phyloP scores from a whole-genome alignment of 192 early-diverging fungal genomes.

The Physocladia obscura region DNA sequence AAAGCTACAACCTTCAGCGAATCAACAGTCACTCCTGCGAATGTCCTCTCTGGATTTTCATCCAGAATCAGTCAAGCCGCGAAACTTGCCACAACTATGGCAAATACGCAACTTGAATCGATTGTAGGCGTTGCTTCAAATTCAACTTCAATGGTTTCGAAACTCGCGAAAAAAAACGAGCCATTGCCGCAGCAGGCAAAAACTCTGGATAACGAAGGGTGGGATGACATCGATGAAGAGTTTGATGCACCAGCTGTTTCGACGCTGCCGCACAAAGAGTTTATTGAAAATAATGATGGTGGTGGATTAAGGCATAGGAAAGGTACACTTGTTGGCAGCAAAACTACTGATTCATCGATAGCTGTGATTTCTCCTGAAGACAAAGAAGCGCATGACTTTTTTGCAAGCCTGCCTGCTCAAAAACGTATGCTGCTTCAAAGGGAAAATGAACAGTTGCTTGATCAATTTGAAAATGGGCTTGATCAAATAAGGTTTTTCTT shows the following conservation, averaged over 20 bases:
- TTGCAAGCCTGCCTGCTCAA: slow-evolving; percentile 14
- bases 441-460: slow-evolving; percentile 40
- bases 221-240: slow-evolving; percentile 10
- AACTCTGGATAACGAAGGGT: background rate
- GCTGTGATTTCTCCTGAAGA: background rate
- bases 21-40: background rate
- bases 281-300: background rate
- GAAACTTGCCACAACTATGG: slow-evolving; percentile 9
- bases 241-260: background rate
- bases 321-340: background rate
- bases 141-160: too few relatives aligned
- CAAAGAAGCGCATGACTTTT: slow-evolving; percentile 34
- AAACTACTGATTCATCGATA: background rate
- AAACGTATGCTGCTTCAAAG: slow-evolving; percentile 38
- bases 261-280: slow-evolving; percentile 1
- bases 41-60: background rate
- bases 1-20: background rate
- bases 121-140: slow-evolving; percentile 4
- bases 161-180: too few relatives aligned
- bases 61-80: slow-evolving; percentile 10
- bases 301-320: slow-evolving; percentile 3
- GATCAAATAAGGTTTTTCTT: slow-evolving; percentile 46
- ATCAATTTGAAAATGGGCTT: slow-evolving; percentile 37
- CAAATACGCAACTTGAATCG: background rate
- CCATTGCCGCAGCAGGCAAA: background rate